Conservation (phyloP, 805 yeast genomes). For the Candida sphagnicola region DNA sequence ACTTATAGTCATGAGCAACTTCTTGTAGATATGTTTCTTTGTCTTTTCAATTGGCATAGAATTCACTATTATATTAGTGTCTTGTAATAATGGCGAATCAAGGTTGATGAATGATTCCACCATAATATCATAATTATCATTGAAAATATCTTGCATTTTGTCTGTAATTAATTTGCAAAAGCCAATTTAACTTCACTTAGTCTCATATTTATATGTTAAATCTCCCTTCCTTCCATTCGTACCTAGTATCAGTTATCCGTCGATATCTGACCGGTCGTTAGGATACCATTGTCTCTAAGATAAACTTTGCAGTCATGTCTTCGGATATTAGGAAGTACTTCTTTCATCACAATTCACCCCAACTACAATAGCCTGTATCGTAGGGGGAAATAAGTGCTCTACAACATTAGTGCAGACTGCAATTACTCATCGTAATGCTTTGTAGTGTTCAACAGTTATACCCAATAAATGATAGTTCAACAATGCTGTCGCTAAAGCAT, state of each 20-base stretch:
- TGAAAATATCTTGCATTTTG: slow-evolving; percentile 1
- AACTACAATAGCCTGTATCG: too few relatives aligned
- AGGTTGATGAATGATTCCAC: slow-evolving; percentile 1
- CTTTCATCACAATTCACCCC: neutral
- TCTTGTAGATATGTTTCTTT: slow-evolving; percentile 1
- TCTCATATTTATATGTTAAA: neutral
- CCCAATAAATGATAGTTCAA: too few relatives aligned
- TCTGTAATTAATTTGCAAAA: neutral
- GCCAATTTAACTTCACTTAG: neutral
- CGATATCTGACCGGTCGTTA: neutral
- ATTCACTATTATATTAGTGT: neutral
- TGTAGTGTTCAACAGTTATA: too few relatives aligned
- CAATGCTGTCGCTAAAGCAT: too few relatives aligned
- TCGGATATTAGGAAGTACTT: neutral
- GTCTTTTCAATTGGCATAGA: slow-evolving; percentile 3
- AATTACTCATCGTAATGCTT: too few relatives aligned
- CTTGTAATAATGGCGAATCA: slow-evolving; percentile 2
- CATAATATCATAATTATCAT: slow-evolving; percentile 3
- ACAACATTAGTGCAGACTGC: too few relatives aligned
- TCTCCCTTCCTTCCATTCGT: too few relatives aligned
- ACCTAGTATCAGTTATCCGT: too few relatives aligned
- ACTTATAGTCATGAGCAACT: neutral
- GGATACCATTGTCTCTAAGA: neutral
- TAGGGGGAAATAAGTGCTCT: too few relatives aligned
- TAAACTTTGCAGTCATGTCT: neutral